A percentile compares a stretch with the other conserved stretches of the same genome.
Evolutionary conservation across 805 yeast species (phyloP).

Genomic region (Zygotorulaspora sp.): DNA sequence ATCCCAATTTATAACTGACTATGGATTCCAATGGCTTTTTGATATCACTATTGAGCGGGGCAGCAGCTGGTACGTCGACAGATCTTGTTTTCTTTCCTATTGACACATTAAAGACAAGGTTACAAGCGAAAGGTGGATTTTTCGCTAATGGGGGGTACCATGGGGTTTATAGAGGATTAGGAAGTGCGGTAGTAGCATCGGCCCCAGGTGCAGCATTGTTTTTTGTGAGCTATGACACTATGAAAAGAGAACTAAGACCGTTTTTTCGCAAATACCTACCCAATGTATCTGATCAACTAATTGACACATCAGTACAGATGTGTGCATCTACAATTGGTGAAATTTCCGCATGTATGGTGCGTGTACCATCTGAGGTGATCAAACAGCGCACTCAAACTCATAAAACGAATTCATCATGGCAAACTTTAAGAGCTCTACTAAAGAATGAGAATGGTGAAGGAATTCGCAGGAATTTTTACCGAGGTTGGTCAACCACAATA

Average conservation of each 20-base stretch:
- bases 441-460: constrained; percentile 75
- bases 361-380: constrained; percentile 96
- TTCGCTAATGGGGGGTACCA: constrained; percentile 87
- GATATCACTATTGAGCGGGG: constrained; percentile 59
- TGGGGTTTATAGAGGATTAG: constrained; percentile 89
- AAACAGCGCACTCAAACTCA: constrained; percentile 91
- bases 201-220: constrained; percentile 85
- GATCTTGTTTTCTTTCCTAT: constrained; percentile 94
- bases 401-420: constrained; percentile 49
- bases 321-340: constrained; percentile 85
- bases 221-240: constrained; percentile 77
- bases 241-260: constrained; percentile 49
- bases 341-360: constrained; percentile 82
- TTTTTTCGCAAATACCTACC: constrained; percentile 24
- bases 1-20: too few species aligned
- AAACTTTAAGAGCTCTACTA: constrained; percentile 60
- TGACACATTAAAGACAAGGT: constrained; percentile 88
- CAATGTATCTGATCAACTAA: constrained; percentile 27
- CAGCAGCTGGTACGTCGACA: constrained; percentile 93
- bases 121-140: constrained; percentile 95
- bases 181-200: constrained; percentile 88
- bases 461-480: constrained; percentile 66
- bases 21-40: constrained; percentile 29
- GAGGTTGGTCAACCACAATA: constrained; percentile 92
- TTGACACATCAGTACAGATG: constrained; percentile 66